Conservation (phyloP, 257 asterid genomes). For the Solanum stenotomum region DNA sequence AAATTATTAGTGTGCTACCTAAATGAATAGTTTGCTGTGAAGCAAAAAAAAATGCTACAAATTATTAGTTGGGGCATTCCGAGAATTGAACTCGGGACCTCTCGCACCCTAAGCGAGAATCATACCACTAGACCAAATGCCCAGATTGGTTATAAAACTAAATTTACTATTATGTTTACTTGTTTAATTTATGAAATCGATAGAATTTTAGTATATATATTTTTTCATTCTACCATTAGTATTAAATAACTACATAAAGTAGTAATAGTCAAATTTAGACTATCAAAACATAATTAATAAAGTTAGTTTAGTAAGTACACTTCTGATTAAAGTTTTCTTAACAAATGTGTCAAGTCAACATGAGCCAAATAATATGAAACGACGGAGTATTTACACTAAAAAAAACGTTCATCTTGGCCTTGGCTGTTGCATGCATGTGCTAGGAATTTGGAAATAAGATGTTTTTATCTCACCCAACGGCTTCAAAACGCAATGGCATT, state of each 20-base stretch:
- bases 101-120: conserved; percentile 91
- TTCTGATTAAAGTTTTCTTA: too few relatives aligned
- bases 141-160: not conserved
- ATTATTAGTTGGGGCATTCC: conserved; percentile 43
- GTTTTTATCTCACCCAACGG: not conserved
- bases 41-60: not conserved
- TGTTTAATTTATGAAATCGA: too few relatives aligned
- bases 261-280: not conserved
- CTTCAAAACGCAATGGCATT: not conserved
- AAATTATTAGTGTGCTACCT: too few relatives aligned
- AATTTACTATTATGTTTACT: too few relatives aligned
- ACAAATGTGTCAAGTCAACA: not conserved
- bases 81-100: conserved; percentile 93
- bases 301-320: too few relatives aligned
- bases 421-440: not conserved
- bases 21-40: not conserved
- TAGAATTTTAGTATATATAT: too few relatives aligned
- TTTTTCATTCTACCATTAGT: too few relatives aligned
- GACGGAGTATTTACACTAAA: accelerated
- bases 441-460: not conserved
- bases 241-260: not conserved
- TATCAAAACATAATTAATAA: too few relatives aligned
- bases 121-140: conserved; percentile 86
- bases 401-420: not conserved
- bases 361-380: too few relatives aligned